Evolutionary conservation across 352 stramenopile genomes (phyloP), one percentile per base, ranked within the genome.

Genomic region (Phytophthora cryptogea): DNA sequence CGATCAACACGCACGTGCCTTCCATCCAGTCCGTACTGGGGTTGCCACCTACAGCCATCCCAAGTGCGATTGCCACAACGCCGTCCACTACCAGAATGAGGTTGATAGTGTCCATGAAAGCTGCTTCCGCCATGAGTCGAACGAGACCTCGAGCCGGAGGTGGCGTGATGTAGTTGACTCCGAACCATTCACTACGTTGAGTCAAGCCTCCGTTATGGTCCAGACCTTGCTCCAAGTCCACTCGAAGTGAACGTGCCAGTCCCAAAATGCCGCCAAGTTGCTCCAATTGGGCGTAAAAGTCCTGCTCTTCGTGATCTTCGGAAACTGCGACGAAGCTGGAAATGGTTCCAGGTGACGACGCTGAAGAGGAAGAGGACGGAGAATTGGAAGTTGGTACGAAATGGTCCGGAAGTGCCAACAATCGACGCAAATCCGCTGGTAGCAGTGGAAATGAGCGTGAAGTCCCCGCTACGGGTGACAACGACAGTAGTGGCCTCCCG

Each of bases 21-120:
- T 96, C 83, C 43, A 95, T 87, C 80, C 85, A 96, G 51, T 69
- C 59, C 10, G 60, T 72, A 28, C 47, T 61, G 28, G 63, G 55
- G 28, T 75, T 48, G 8, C 63, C 57, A 20, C 61, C 58, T 2
- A 78, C 56, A 10, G 66, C 54, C 46, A 74, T 63, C 0, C 55
- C 66, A 2, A 79, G 58, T 11, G 68, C 59, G 13, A 82, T 41
- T 13, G 74, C 74, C 4, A 80, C 57, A n/a, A 75, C 48, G 13
- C 69, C 72, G n/a, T 67, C 49, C 2, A 76, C 50, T 8, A 68
- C 61, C 36, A 84, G 52, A 14, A 84, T 67, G 41, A 80, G 61
- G 49, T 78, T 81, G 9, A 56, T 84, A 13, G 65, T 61, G 44
- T 84, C 69, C 55, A 90, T 68, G 37, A 95, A 80, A 11, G 81